These are phyloP conservation scores for Flaveria floridana DNA, from an alignment of 140 eudicot species.

Conservation along the genomic window DNA sequence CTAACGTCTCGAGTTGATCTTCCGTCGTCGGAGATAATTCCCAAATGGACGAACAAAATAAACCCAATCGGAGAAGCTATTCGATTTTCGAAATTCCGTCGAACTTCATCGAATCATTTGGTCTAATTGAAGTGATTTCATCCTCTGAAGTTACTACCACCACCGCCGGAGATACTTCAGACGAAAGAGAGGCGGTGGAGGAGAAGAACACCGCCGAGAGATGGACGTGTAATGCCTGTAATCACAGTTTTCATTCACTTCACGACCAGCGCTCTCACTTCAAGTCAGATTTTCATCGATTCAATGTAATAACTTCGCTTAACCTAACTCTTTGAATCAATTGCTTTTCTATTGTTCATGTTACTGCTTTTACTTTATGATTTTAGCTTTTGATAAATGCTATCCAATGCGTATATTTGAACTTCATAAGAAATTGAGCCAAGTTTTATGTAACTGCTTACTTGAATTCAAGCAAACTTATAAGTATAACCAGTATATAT, in stretches of 20 bases:
- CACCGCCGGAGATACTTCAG: conserved; percentile 1
- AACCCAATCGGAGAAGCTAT: conserved; percentile 40
- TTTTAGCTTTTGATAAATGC: background rate
- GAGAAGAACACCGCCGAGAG: conserved; percentile 30
- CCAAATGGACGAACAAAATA: conserved; percentile 5
- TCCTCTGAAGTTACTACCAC: conserved; percentile 8
- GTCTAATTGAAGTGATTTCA: conserved; percentile 26
- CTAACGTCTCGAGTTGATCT: background rate
- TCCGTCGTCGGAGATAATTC: background rate
- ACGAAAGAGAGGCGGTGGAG: background rate
- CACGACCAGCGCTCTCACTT: conserved; percentile 78
- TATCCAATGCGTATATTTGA: background rate
- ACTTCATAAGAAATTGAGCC: background rate
- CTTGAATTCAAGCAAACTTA: no score
- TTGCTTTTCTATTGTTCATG: conserved; percentile 2
- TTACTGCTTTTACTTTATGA: background rate
- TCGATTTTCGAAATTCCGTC: conserved; percentile 56
- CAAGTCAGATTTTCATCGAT: conserved; percentile 79
- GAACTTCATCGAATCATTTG: conserved; percentile 52
- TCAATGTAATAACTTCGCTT: conserved; percentile 48
- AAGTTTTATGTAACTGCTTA: background rate
- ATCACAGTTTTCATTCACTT: conserved; percentile 56
- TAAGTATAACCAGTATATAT: no score
- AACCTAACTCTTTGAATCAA: background rate
- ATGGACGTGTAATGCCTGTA: conserved; percentile 70